These are phyloP conservation scores for Lenzites betulinus DNA, from an alignment of 768 basidiomycete genomes.

Conservation along the genomic window DNA sequence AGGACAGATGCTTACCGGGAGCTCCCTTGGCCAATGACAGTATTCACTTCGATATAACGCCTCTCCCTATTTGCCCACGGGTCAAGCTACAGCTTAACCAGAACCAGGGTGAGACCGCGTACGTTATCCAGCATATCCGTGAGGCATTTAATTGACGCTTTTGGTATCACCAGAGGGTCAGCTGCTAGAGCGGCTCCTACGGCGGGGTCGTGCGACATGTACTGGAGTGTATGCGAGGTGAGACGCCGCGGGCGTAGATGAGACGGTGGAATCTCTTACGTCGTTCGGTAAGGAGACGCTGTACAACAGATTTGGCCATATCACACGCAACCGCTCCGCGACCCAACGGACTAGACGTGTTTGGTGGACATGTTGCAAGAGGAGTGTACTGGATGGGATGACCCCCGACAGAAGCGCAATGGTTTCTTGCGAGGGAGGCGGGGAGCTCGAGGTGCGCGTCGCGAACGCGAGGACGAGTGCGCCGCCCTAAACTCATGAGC, in stretches of 20 bases:
- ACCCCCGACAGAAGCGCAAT: slow-evolving; percentile 53
- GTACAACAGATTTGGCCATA: neutral
- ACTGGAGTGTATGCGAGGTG: neutral
- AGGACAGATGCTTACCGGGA: neutral
- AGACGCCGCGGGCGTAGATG: neutral
- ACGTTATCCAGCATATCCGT: neutral
- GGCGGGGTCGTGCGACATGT: neutral
- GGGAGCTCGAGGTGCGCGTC: slow-evolving; percentile 42
- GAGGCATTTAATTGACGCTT: neutral
- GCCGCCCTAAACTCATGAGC: too few relatives aligned
- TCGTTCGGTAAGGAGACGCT: neutral
- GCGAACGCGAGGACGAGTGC: slow-evolving; percentile 59
- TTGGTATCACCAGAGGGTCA: neutral
- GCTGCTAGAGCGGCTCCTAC: neutral
- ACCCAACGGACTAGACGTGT: neutral
- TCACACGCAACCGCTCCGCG: neutral
- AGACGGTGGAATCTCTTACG: neutral
- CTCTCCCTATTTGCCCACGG: neutral
- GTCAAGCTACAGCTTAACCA: too few relatives aligned
- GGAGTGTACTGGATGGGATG: slow-evolving; percentile 64
- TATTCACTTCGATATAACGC: neutral
- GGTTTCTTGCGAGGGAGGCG: slow-evolving; percentile 33
- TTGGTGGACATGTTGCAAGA: slow-evolving; percentile 28
- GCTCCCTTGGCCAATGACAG: neutral
- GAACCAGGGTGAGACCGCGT: neutral